Conservation (phyloP, 371 early-diverging fungal genomes). For the Rhizopus sp. region DNA sequence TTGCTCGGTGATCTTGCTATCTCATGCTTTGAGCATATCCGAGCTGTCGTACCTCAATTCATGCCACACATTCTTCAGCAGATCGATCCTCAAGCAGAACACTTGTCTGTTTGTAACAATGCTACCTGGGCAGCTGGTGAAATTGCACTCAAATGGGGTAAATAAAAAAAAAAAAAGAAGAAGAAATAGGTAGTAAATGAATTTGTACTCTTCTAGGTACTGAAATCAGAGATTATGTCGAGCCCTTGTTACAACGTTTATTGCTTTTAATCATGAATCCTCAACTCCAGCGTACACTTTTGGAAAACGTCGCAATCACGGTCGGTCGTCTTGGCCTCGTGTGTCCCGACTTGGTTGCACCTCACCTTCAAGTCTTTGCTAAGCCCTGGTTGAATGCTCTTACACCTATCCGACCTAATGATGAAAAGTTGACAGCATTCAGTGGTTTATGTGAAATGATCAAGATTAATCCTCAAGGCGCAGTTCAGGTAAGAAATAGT, state of each 20-base stretch:
- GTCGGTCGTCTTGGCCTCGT: conserved; percentile 90
- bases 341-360: conserved; percentile 80
- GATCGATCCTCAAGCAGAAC: conserved; percentile 66
- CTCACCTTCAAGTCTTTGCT: conserved; percentile 74
- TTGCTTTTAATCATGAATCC: conserved; percentile 76
- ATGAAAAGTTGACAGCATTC: conserved; percentile 94
- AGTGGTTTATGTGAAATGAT: conserved; percentile 90
- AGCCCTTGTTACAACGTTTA: conserved; percentile 77
- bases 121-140: conserved; percentile 95
- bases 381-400: conserved; percentile 76
- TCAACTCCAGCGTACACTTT: conserved; percentile 68
- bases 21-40: conserved; percentile 73
- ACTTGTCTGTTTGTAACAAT: conserved; percentile 84
- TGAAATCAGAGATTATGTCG: conserved; percentile 73
- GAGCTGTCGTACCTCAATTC: conserved; percentile 71
- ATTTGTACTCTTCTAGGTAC: conserved; percentile 33
- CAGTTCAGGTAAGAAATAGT: conserved; percentile 50
- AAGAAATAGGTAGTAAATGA: not conserved
- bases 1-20: conserved; percentile 92
- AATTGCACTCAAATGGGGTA: conserved; percentile 78
- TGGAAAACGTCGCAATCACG: conserved; percentile 94
- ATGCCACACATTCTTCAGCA: conserved; percentile 76
- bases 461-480: conserved; percentile 82
- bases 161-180: conserved; percentile 3
- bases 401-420: conserved; percentile 78